Conservation (phyloP, 257 asterid species). For the Forsythia viridissima region DNA sequence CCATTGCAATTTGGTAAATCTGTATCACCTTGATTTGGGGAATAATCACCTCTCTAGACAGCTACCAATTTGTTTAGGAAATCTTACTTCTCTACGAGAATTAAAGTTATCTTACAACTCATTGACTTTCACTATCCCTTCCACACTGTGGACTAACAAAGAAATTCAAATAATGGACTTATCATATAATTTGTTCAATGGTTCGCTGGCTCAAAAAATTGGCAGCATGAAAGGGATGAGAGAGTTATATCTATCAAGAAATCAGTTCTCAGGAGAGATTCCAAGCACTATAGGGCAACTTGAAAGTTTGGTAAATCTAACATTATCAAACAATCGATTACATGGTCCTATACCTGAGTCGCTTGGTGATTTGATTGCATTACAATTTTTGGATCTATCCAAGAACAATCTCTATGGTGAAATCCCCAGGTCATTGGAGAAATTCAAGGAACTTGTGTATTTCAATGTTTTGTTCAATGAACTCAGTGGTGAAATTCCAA, state of each 20-base stretch:
- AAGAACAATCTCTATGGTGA: neutral
- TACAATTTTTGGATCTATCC: constrained; percentile 2
- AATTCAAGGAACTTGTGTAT: neutral
- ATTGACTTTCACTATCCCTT: constrained; percentile 1
- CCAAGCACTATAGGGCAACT: constrained; percentile 23
- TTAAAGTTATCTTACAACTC: neutral
- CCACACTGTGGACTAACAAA: constrained; percentile 14
- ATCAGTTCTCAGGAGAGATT: constrained; percentile 20
- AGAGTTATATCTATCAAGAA: constrained; percentile 4
- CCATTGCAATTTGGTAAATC: neutral
- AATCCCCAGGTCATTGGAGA: neutral
- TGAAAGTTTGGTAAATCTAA: constrained; percentile 1
- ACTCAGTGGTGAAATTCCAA: constrained; percentile 7
- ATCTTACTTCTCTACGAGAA: neutral
- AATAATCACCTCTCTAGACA: neutral
- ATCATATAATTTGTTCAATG: constrained; percentile 15
- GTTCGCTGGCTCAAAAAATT: constrained; percentile 16
- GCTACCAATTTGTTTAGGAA: neutral
- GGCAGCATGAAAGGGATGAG: neutral
- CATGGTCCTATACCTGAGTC: constrained; percentile 22
- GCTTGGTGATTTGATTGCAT: neutral
- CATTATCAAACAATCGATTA: constrained; percentile 21
- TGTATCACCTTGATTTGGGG: too few species aligned
- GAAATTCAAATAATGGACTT: neutral
- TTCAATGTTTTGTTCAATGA: neutral